Evolutionary conservation across 768 basidiomycete genomes (phyloP), one percentile per base, ranked within the genome.

Genomic region (Lyophyllum shimeji): DNA sequence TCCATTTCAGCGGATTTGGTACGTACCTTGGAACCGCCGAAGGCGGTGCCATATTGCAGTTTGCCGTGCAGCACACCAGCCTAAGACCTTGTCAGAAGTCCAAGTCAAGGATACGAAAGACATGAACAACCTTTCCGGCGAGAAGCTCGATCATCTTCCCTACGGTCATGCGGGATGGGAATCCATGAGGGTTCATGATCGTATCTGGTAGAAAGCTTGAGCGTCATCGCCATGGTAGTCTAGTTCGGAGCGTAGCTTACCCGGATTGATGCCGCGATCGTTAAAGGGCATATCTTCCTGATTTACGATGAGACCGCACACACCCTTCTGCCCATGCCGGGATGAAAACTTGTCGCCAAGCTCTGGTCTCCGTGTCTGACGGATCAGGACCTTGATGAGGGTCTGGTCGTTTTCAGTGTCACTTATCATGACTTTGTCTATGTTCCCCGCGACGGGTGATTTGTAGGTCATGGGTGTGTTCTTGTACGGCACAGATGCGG

Each of bases 271-370:
- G 21, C 97, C 97, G 69, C 94, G 90, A 73, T 98, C 95, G 65
- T 97, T 97, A 79, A 99, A 99, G 1, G 96, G 97, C 93, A 99
- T 87, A 72, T 99, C 97, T 64, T 95, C 95, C 66, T 99, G 97
- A 64, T 96, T 96, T 52, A 99, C 97, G 69, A 99, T 98, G 70
- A 99, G 74, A 23, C 97, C 97, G 73, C 96, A 98, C 11, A 99
- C 97, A 55, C 97, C 97, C 74, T 99, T 99, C 74, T 99, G 97
- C 44, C 97, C 97, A 67, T 99, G 97, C 61, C 97, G 77, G 2
- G 93, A 95, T 39, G 95, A 98, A 71, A 99, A 99, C 74, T 99
- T 99, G 77, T 99, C 97, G 1, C 97, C 97, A 44, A 98, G 77
- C 67, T 99, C 97, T 44, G 97, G 97, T 52, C 93, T 81, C 69